These are phyloP conservation scores for Ephemerocybe angulata DNA, from an alignment of 768 basidiomycete genomes.

Conservation along the genomic window DNA sequence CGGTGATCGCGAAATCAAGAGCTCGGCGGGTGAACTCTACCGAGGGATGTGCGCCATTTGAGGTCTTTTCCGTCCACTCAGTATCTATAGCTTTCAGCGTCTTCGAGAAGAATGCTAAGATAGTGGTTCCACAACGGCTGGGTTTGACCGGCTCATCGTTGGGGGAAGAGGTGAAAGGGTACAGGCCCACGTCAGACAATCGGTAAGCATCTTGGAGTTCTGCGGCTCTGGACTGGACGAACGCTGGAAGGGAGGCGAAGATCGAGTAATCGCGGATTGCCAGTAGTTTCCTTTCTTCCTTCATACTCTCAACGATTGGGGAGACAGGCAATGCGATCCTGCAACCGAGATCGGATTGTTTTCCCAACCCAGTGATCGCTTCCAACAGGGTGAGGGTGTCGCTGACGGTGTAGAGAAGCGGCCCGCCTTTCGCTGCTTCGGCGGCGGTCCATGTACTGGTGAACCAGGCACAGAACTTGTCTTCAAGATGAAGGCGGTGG, in stretches of 20 bases:
- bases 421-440: conserved; percentile 29
- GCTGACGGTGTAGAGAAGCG: conserved; percentile 47
- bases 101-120: conserved; percentile 62
- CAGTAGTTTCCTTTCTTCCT: conserved; percentile 53
- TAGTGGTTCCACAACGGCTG: conserved; percentile 53
- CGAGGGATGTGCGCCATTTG: conserved; percentile 37
- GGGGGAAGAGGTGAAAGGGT: neutral
- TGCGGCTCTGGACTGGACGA: neutral
- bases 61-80: conserved; percentile 43
- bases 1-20: conserved; percentile 65
- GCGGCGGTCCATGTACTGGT: conserved; percentile 61
- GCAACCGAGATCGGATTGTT: conserved; percentile 42
- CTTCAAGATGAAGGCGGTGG: conserved; percentile 82
- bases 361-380: conserved; percentile 55
- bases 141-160: neutral
- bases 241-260: conserved; percentile 56
- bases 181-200: neutral
- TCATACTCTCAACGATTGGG: conserved; percentile 54
- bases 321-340: conserved; percentile 67
- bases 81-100: conserved; percentile 47
- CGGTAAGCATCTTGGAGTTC: no score
- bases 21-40: conserved; percentile 63
- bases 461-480: conserved; percentile 82
- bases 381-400: conserved; percentile 67
- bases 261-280: conserved; percentile 72